Base-by-base conservation (phyloP, 192 early-diverging fungal genomes). In the Backusella psychrophila region DNA sequence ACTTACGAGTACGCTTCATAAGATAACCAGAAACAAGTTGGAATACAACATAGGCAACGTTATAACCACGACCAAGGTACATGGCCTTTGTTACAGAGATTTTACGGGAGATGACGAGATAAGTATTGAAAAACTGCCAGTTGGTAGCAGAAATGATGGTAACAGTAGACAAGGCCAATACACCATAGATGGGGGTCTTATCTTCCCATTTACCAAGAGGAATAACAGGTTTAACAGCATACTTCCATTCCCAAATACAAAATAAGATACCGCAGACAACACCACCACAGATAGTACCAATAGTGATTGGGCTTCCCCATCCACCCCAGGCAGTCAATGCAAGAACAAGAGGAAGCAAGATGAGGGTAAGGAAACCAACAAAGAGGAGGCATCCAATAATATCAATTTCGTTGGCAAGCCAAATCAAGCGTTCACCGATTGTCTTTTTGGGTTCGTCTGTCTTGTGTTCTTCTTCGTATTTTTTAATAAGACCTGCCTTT, bases 321-420 rank as follows among this genome's bases (percentile, higher is more conserved):
- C 77, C 77, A 33, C 72, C 66, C 42, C 71, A 73, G 15, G 23
- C 33, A 34, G 72, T 38, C 19, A 68, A 44, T 12, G 72, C 72
- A 29, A 78, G 77, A 8, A 73, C 77, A 35, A 78, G 66, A 39
- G 77, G 77, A 63, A 78, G 69, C 6, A 78, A 42, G 49, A 78
- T 12, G 17, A 78, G 46, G 53, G 63, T 41, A 33, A 78, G 77
- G 6, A 49, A 72, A 53, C 44, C 72, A 59, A 67, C 72, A 15
- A 78, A 46, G 23, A 78, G 65, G 53, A 78, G 23, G 39, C 72
- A 49, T 4, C 77, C 77, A 31, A 73, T 35, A 5, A 78, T 23
- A 36, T 75, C 74, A 19, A 75, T 75, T 42, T 75, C 74, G 11
- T 35, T 11, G 8, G 33, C 14, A 3, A 75, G 3, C 74, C 66